Conservation (phyloP, 1,284 basidiomycete species). For the Schizophyllum commune region DNA sequence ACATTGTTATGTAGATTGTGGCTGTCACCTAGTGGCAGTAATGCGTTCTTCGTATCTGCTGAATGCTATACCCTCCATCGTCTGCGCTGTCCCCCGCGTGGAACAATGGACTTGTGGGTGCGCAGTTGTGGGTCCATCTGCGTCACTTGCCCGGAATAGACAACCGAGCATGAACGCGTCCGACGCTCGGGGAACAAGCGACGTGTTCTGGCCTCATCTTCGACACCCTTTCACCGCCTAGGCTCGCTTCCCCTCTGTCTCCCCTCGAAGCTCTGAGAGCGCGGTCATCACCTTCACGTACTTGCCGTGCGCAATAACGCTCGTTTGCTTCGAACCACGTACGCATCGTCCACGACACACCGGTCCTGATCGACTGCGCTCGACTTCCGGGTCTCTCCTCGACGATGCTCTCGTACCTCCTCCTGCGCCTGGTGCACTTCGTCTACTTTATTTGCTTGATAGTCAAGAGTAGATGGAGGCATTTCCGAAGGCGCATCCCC, state of each 20-base stretch:
- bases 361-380: neutral
- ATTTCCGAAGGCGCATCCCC: conserved; percentile 28
- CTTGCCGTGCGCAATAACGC: neutral
- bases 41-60: neutral
- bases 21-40: neutral
- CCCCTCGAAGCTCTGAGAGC: neutral
- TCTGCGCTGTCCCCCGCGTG: neutral
- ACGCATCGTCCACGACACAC: neutral
- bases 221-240: neutral
- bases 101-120: neutral
- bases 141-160: neutral
- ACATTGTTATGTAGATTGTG: neutral
- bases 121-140: neutral
- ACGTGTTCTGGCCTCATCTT: neutral
- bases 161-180: neutral
- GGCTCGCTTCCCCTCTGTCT: neutral
- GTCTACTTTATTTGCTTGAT: conserved; percentile 42
- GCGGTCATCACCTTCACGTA: neutral
- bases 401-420: conserved; percentile 17
- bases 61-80: neutral
- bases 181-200: neutral
- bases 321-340: neutral
- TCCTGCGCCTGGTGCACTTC: conserved; percentile 48
- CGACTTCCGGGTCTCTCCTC: neutral
- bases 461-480: conserved; percentile 32